Conservation (phyloP, 2,329 filamentous ascomycete genomes). For the Pseudocercospora crystallina region DNA sequence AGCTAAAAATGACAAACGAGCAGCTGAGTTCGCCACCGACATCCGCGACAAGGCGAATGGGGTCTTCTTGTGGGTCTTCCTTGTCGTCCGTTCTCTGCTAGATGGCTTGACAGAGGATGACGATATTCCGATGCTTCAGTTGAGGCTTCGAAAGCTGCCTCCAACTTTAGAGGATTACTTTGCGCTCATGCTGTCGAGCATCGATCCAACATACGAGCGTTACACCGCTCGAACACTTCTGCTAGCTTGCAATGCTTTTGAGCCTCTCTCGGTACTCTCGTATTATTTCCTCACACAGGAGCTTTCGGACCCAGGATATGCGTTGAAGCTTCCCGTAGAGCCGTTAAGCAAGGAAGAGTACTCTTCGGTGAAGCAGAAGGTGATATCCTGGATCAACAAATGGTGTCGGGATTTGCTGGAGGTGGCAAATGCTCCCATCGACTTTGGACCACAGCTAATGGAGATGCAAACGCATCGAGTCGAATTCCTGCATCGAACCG, state of each 20-base stretch:
- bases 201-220: constrained; percentile 13
- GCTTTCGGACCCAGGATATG: too few species aligned
- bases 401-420: too few species aligned
- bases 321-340: too few species aligned
- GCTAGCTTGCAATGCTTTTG: not conserved
- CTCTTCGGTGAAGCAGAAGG: too few species aligned
- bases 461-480: not conserved
- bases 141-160: constrained; percentile 7
- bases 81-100: constrained; percentile 15
- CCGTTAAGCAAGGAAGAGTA: too few species aligned
- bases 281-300: too few species aligned
- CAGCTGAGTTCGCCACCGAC: not conserved
- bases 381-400: too few species aligned
- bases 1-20: not conserved
- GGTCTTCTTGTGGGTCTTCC: constrained; percentile 24
- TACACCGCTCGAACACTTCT: constrained; percentile 8
- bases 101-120: constrained; percentile 15
- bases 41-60: constrained; percentile 20
- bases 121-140: constrained; percentile 7
- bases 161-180: constrained; percentile 19
- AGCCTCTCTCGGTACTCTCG: not conserved
- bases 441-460: too few species aligned
- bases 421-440: too few species aligned
- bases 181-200: constrained; percentile 9
- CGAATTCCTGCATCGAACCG: constrained; percentile 2